Base-by-base conservation (phyloP, 225 moss, liverwort and hornwort species). In the Polytrichum commune region DNA sequence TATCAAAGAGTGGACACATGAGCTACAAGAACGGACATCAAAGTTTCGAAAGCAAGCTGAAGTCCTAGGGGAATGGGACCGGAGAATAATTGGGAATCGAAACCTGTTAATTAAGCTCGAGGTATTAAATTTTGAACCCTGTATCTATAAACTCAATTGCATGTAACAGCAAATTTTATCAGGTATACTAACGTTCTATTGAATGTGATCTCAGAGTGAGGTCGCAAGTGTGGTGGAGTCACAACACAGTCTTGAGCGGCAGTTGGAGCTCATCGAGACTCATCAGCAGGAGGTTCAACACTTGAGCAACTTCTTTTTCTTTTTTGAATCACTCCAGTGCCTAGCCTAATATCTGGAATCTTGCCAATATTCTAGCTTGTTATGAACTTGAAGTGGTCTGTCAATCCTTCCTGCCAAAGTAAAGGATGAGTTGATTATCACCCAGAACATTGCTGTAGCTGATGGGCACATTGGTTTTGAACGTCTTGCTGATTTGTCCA, bases 11-110 rank as follows among this genome's bases (percentile, higher is more conserved):
- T 97, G 96, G 96, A 97, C 92, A 72, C 72, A 87, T 60, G 96
- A 97, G 81, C 84, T 97, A 16, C 96, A 90, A 84, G 93, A 92
- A 60, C 87, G 96, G 64, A 97, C 96, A 46, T 75, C 79, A 35
- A 97, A 93, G 65, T 97, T 97, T 62, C 89, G 91, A 70, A 92
- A 94, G 71, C 96, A 94, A 72, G 96, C 96, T 6, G 93, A 96
- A 71, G 86, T 90, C 18, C 75, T 96, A 28, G 96, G 96, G 29
- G 96, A 96, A 62, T 96, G 96, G 96, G 96, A 96, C 74, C 88
- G 93, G 64, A 84, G 92, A 71, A 96, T 96, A 27, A 93, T 96
- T 71, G 88, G 85, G 71, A 93, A 96, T 71, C 83, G 96, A 35
- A 96, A 93, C 62, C 83, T 96, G 60, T 77, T 96, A 54, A 93